These are phyloP conservation scores for Fomitopsis serialis DNA, from an alignment of 768 basidiomycete genomes.

Conservation along the genomic window DNA sequence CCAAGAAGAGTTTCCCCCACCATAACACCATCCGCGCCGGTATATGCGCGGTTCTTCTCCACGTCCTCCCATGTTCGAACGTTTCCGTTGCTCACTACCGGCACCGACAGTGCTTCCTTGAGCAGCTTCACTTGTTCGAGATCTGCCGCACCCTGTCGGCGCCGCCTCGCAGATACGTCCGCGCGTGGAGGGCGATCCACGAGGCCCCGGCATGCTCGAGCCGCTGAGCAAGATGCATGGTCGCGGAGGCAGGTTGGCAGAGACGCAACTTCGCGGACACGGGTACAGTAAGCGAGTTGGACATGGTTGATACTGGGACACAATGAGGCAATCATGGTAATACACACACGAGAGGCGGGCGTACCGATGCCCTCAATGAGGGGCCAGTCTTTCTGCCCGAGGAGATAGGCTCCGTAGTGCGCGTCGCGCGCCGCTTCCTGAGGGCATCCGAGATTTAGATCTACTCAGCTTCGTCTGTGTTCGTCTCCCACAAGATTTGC, in stretches of 20 bases:
- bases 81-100: slow-evolving; percentile 77
- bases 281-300: slow-evolving; percentile 56
- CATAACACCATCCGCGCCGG: slow-evolving; percentile 73
- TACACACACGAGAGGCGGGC: not conserved
- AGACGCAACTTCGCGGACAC: slow-evolving; percentile 54
- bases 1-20: slow-evolving; percentile 72
- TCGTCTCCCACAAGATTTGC: not conserved
- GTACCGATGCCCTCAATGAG: slow-evolving; percentile 60
- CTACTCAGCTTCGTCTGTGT: slow-evolving; percentile 31
- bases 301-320: slow-evolving; percentile 55
- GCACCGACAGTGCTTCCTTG: slow-evolving; percentile 44
- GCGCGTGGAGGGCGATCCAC: slow-evolving; percentile 71
- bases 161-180: slow-evolving; percentile 66
- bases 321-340: not conserved
- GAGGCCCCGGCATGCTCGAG: slow-evolving; percentile 64
- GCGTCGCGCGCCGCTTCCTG: slow-evolving; percentile 61
- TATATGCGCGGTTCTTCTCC: slow-evolving; percentile 43
- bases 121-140: slow-evolving; percentile 53
- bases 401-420: slow-evolving; percentile 74
- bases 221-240: slow-evolving; percentile 48
- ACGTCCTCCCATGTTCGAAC: slow-evolving; percentile 59
- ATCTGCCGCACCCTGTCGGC: slow-evolving; percentile 70
- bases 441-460: slow-evolving; percentile 80
- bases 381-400: slow-evolving; percentile 69
- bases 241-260: slow-evolving; percentile 39